A percentile compares a stretch with the other conserved stretches of the same genome.
Evolutionary conservation across 2,329 filamentous ascomycete species (phyloP).

Genomic region (Fusarium acutatum): DNA sequence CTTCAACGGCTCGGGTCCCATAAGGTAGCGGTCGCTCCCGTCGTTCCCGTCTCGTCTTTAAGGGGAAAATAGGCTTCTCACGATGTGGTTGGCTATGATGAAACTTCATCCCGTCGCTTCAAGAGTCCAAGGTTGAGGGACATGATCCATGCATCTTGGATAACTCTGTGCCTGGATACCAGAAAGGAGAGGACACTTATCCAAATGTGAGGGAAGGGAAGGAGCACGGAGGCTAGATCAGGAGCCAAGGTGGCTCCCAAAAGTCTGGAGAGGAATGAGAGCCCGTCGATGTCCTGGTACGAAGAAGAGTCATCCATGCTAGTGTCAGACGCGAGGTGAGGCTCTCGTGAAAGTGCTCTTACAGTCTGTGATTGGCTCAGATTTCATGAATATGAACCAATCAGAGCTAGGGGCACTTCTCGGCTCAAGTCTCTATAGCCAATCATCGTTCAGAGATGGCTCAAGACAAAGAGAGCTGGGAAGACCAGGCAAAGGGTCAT

Average conservation of each 20-base stretch:
- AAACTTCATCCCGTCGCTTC: constrained; percentile 17
- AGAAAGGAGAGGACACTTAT: constrained; percentile 37
- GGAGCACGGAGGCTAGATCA: constrained; percentile 23
- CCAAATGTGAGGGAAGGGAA: constrained; percentile 19
- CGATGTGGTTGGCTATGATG: constrained; percentile 43
- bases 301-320: constrained; percentile 41
- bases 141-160: constrained; percentile 34
- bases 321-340: constrained; percentile 47
- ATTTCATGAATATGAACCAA: background rate
- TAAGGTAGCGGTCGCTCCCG: constrained; percentile 41
- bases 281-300: constrained; percentile 36
- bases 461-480: constrained; percentile 28
- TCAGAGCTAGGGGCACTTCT: constrained; percentile 7
- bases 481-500: constrained; percentile 35
- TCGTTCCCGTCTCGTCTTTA: constrained; percentile 37
- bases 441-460: constrained; percentile 25
- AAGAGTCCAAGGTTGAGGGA: constrained; percentile 34
- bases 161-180: constrained; percentile 4
- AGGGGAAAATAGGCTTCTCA: constrained; percentile 34
- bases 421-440: constrained; percentile 14
- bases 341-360: constrained; percentile 45
- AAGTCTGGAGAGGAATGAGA: constrained; percentile 34
- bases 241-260: constrained; percentile 27
- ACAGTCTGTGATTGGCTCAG: constrained; percentile 43
- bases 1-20: constrained; percentile 38